A percentile compares a stretch with the other conserved stretches of the same genome.
Conservation (phyloP, 352 stramenopile species). For the Phytophthora tentaculata region DNA sequence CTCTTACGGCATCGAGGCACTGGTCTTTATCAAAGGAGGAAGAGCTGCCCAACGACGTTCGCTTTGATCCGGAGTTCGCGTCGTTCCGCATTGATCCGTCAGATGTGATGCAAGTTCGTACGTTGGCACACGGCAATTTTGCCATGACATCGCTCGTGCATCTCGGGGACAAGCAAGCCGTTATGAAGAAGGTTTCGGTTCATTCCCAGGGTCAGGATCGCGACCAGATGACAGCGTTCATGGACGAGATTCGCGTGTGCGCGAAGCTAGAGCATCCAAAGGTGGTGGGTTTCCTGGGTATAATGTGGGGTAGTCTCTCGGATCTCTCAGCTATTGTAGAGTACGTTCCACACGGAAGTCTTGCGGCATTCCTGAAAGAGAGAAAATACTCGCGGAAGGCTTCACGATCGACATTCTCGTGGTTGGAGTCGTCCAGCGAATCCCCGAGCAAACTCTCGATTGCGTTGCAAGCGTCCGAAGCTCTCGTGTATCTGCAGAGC, state of each 20-base stretch:
- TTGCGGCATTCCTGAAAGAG: conserved; percentile 41
- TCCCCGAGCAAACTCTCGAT: conserved; percentile 54
- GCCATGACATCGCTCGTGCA: conserved; percentile 45
- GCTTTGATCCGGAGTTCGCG: conserved; percentile 35
- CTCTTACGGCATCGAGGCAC: conserved; percentile 31
- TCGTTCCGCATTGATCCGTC: conserved; percentile 45
- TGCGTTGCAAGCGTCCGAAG: conserved; percentile 63
- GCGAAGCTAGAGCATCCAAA: conserved; percentile 60
- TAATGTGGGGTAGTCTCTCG: conserved; percentile 60
- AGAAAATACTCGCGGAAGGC: conserved; percentile 42
- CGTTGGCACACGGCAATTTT: conserved; percentile 41
- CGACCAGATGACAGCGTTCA: conserved; percentile 51
- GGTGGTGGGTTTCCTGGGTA: conserved; percentile 61
- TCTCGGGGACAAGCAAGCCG: conserved; percentile 43
- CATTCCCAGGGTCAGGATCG: conserved; percentile 30
- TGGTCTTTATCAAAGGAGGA: conserved; percentile 33
- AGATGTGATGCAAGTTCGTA: conserved; percentile 48
- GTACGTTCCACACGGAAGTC: conserved; percentile 49
- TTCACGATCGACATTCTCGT: conserved; percentile 35
- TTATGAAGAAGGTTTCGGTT: conserved; percentile 45
- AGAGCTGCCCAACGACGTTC: conserved; percentile 41
- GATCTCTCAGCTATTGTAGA: conserved; percentile 72
- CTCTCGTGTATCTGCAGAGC: conserved; percentile 69
- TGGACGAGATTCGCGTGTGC: conserved; percentile 74
- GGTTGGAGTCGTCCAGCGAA: conserved; percentile 36